Evolutionary conservation across 1,139 yeast genomes (phyloP).

Genomic region (Fermentozyma sake): DNA sequence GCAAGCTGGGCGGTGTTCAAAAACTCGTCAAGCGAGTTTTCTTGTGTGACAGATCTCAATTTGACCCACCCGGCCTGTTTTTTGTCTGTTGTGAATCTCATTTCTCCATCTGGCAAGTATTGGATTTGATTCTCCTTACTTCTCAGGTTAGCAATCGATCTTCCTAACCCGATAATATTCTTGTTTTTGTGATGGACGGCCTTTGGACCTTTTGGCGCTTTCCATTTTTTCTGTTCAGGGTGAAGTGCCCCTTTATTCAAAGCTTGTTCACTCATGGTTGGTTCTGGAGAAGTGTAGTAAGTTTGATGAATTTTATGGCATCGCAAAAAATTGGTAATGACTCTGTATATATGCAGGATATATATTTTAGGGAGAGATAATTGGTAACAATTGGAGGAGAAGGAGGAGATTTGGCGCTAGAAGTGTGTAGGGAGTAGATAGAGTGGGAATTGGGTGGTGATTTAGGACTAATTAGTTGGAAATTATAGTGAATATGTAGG

Average conservation of each 20-base stretch:
- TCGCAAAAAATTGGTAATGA: slow-evolving; percentile 4
- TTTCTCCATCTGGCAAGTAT: slow-evolving; percentile 77
- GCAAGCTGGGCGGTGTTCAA: slow-evolving; percentile 93
- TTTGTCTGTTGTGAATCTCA: slow-evolving; percentile 78
- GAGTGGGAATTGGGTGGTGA: too few relatives aligned
- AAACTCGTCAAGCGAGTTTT: slow-evolving; percentile 89
- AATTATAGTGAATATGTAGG: too few relatives aligned
- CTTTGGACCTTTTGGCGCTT: slow-evolving; percentile 87
- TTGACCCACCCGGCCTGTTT: slow-evolving; percentile 88
- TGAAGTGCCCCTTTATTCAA: slow-evolving; percentile 45
- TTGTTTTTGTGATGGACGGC: slow-evolving; percentile 81
- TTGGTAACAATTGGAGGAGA: too few relatives aligned
- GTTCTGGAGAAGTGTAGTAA: neutral
- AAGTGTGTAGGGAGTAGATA: too few relatives aligned
- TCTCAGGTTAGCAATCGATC: slow-evolving; percentile 75
- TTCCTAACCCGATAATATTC: slow-evolving; percentile 80
- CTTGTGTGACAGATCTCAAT: slow-evolving; percentile 90
- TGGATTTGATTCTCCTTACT: slow-evolving; percentile 65
- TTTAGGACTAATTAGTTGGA: too few relatives aligned
- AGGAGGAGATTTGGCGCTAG: too few relatives aligned
- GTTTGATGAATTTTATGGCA: slow-evolving; percentile 1
- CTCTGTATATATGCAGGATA: slow-evolving; percentile 2
- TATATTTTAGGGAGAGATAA: too few relatives aligned
- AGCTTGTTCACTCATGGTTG: slow-evolving; percentile 9
- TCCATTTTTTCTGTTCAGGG: slow-evolving; percentile 47